Evolutionary conservation across 2,329 filamentous ascomycete genomes (phyloP).

Genomic region (Triangularia setosa): DNA sequence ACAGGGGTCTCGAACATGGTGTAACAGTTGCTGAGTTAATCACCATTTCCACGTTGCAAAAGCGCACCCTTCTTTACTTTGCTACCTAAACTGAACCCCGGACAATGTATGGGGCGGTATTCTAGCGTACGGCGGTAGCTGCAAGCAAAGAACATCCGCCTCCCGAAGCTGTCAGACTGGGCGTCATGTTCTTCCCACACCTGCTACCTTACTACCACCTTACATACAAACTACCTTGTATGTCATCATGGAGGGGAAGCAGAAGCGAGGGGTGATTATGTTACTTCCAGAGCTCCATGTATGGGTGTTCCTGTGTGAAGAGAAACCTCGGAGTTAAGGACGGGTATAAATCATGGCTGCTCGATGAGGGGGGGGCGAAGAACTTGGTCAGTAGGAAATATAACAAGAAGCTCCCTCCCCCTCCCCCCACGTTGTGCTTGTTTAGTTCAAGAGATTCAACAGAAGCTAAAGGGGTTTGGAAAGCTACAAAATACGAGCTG

Average conservation of each 20-base stretch:
- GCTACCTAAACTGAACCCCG: neutral
- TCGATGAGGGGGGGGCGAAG: neutral
- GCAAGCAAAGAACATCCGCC: neutral
- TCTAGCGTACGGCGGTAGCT: neutral
- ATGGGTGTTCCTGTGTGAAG: neutral
- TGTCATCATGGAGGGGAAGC: neutral
- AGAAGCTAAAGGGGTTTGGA: neutral
- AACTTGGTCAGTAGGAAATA: neutral
- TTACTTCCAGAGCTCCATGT: neutral
- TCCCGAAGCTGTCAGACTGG: neutral
- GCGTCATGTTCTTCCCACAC: neutral
- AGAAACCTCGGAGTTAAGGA: neutral
- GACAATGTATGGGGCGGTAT: neutral
- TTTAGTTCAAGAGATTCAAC: neutral
- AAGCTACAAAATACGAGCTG: neutral
- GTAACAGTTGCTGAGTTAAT: conserved; percentile 7
- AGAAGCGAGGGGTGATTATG: neutral
- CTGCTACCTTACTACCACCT: neutral
- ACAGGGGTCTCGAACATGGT: neutral
- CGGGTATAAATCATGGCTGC: neutral
- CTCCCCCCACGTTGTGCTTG: too few relatives aligned
- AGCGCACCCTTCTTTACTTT: neutral
- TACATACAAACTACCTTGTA: neutral
- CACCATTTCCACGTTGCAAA: neutral
- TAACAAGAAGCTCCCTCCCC: neutral